Base-by-base conservation (phyloP, 345 rosid species). In the Lepidium didymum region DNA sequence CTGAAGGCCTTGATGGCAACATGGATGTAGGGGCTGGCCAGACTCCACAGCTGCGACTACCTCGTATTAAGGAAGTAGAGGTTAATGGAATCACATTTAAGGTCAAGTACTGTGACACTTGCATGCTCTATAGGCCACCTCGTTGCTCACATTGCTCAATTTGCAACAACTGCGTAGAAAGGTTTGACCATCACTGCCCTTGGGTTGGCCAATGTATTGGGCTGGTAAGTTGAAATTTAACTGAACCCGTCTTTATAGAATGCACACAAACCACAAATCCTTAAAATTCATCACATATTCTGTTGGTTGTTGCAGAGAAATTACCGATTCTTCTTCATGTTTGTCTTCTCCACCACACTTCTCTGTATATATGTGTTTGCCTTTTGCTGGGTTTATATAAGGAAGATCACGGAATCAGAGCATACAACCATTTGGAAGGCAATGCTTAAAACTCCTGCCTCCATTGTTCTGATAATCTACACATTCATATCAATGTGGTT, bases 141-240 rank as follows among this genome's bases (percentile, higher is more conserved):
- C 97, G 99, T 11, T 94, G 99, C 74, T 94, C 99, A 10, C 99
- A 94, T 79, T 94, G 99, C 77, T 94, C 99, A 27, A 94, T 94
- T 74, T 94, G 99, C 84, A 94, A 94, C 70, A 94, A 94, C 80
- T 94, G 99, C 52, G 99, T 91, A 5, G 90, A 89, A 76, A 83
- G 89, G 72, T 94, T 94, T 76, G 99, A 94, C 74, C 99, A 94
- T 72, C 99, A 94, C 78, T 94, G 99, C 73, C 99, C 99, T 67
- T 94, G 99, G 99, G 99, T 94, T 64, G 97, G 99, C 74, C 99
- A 94, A 73, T 94, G 99, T 78, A 89, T 94, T 51, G 99, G 99
- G 31, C 69, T 82, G 90, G 99, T 94, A 83, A 75, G 83, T 75
- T 57, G 43, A 53, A 47, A 10, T 73, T 51, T 61, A 38, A 29